These are phyloP conservation scores for Arthrobotrys pseudoclavata DNA, from an alignment of 2,329 filamentous ascomycete genomes.

Conservation along the genomic window DNA sequence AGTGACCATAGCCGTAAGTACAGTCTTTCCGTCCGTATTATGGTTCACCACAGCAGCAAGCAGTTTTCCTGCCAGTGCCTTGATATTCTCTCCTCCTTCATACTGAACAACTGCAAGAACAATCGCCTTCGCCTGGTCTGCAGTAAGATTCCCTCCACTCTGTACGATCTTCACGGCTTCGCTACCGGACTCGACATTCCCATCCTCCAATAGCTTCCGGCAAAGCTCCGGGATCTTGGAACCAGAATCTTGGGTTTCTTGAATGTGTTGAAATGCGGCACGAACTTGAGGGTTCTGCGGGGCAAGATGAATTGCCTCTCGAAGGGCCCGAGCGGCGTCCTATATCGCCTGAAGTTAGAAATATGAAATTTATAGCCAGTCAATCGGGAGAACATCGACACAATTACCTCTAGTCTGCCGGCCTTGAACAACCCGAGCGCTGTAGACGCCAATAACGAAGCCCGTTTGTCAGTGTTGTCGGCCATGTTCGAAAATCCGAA, in stretches of 20 bases:
- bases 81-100: slow-evolving; percentile 29
- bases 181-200: slow-evolving; percentile 47
- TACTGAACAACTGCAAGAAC: slow-evolving; percentile 43
- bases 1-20: slow-evolving; percentile 46
- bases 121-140: slow-evolving; percentile 38
- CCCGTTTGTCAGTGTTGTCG: slow-evolving; percentile 54
- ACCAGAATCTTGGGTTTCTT: slow-evolving; percentile 61
- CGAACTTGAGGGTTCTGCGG: slow-evolving; percentile 62
- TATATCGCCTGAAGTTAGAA: slow-evolving; percentile 22
- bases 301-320: slow-evolving; percentile 63
- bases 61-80: slow-evolving; percentile 59
- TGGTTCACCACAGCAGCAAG: slow-evolving; percentile 60
- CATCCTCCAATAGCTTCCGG: slow-evolving; percentile 61
- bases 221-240: slow-evolving; percentile 60
- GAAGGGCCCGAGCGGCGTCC: slow-evolving; percentile 63
- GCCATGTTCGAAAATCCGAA: slow-evolving; percentile 29
- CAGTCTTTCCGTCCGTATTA: slow-evolving; percentile 59
- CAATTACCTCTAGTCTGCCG: slow-evolving; percentile 60
- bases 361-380: neutral
- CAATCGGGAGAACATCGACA: neutral
- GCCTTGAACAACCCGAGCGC: slow-evolving; percentile 62
- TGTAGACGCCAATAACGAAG: slow-evolving; percentile 61
- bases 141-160: slow-evolving; percentile 52
- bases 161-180: slow-evolving; percentile 60
- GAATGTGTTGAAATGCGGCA: slow-evolving; percentile 62